Conservation (phyloP, 2,329 filamentous ascomycete genomes). For the Nothomitra cinnamomea region DNA sequence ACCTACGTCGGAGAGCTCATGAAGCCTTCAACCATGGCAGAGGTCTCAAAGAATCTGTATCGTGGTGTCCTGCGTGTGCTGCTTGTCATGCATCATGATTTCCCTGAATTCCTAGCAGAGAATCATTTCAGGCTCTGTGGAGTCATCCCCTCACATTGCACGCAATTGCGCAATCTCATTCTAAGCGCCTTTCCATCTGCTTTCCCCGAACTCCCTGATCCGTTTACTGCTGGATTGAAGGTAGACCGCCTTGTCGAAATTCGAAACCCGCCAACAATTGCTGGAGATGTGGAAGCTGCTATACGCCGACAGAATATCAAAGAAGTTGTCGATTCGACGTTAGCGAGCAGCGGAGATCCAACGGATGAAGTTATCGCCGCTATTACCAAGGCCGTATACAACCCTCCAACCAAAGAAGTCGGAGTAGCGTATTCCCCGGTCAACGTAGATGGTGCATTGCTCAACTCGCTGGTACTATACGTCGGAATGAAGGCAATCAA, state of each 20-base stretch:
- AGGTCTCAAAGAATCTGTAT: constrained; percentile 67
- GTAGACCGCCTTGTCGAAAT: constrained; percentile 62
- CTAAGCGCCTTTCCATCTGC: constrained; percentile 61
- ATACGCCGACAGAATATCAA: constrained; percentile 34
- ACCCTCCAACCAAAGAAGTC: constrained; percentile 38
- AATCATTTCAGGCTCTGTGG: constrained; percentile 72
- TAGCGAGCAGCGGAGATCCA: constrained; percentile 33
- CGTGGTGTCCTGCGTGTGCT: constrained; percentile 69
- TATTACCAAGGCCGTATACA: constrained; percentile 56
- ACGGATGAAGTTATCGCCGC: constrained; percentile 59
- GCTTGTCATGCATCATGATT: constrained; percentile 80
- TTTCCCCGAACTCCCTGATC: constrained; percentile 55
- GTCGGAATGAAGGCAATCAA: constrained; percentile 57
- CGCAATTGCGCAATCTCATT: constrained; percentile 76
- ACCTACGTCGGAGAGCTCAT: constrained; percentile 63
- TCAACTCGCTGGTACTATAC: constrained; percentile 73
- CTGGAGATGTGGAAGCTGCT: constrained; percentile 41
- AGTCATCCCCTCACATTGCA: constrained; percentile 65
- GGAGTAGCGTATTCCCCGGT: constrained; percentile 50
- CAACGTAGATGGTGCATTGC: constrained; percentile 49
- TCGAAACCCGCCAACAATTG: constrained; percentile 46
- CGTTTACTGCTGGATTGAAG: constrained; percentile 55
- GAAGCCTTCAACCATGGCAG: constrained; percentile 51
- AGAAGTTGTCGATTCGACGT: constrained; percentile 31
- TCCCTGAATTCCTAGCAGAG: constrained; percentile 78